Evolutionary conservation across 768 basidiomycete genomes (phyloP).

Genomic region (Collybiopsis confluens): DNA sequence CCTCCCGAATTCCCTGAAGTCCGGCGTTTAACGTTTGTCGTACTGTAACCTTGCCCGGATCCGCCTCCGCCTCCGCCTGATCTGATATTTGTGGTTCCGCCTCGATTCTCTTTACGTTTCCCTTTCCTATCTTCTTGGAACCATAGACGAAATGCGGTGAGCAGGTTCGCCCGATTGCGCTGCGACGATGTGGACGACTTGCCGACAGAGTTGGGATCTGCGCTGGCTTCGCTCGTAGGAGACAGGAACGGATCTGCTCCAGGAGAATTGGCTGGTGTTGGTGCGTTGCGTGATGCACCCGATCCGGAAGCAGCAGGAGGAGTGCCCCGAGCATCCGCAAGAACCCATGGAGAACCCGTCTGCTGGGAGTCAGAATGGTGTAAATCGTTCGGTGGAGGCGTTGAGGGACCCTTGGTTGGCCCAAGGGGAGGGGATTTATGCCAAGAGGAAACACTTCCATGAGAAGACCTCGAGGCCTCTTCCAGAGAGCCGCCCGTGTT

Average conservation of each 20-base stretch:
- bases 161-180: constrained; percentile 72
- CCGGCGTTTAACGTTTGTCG: constrained; percentile 45
- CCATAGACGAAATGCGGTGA: constrained; percentile 86
- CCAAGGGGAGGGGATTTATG: constrained; percentile 67
- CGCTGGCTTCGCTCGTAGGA: constrained; percentile 39
- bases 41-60: constrained; percentile 16
- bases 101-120: constrained; percentile 61
- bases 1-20: constrained; percentile 18
- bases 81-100: constrained; percentile 18
- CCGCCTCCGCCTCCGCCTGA: constrained; percentile 5
- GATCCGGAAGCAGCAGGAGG: constrained; percentile 23
- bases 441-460: constrained; percentile 61
- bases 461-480: constrained; percentile 62
- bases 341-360: constrained; percentile 72
- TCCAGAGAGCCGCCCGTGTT: constrained; percentile 30
- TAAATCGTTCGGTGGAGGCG: constrained; percentile 45
- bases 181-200: constrained; percentile 26
- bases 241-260: constrained; percentile 48
- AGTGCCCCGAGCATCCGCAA: constrained; percentile 44
- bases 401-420: constrained; percentile 48
- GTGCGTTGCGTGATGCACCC: constrained; percentile 18
- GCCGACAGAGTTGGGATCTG: constrained; percentile 16
- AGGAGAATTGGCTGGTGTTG: constrained; percentile 50
- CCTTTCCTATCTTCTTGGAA: constrained; percentile 90
- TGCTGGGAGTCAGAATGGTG: constrained; percentile 29